These are phyloP conservation scores for Globisporangium ultimum DNA, from an alignment of 352 stramenopile genomes.

Conservation along the genomic window DNA sequence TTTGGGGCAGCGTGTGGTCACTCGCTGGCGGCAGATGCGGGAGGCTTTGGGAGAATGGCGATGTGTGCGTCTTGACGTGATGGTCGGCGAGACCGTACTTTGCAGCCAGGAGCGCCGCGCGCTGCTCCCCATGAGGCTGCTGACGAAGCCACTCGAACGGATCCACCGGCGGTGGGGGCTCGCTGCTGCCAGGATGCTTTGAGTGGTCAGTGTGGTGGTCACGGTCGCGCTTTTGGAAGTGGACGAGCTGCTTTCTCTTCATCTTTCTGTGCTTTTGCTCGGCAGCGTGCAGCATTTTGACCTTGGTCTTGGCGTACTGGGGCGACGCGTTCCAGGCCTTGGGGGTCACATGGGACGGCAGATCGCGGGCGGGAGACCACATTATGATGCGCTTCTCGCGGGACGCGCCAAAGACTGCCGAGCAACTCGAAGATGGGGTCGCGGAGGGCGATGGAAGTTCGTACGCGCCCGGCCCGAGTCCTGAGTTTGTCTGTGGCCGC, in stretches of 20 bases:
- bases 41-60: neutral
- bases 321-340: slow-evolving; percentile 52
- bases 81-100: slow-evolving; percentile 38
- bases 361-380: slow-evolving; percentile 40
- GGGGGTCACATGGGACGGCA: slow-evolving; percentile 29
- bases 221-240: too few relatives aligned
- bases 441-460: slow-evolving; percentile 16
- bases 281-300: slow-evolving; percentile 24
- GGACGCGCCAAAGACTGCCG: slow-evolving; percentile 36
- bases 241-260: neutral
- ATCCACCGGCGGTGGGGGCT: slow-evolving; percentile 17
- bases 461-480: slow-evolving; percentile 30
- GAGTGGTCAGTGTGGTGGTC: too few relatives aligned
- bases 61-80: slow-evolving; percentile 24
- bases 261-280: slow-evolving; percentile 17
- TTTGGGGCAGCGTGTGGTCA: too few relatives aligned
- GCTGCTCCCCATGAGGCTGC: slow-evolving; percentile 47
- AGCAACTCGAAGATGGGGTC: slow-evolving; percentile 3
- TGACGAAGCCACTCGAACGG: slow-evolving; percentile 58
- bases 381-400: slow-evolving; percentile 38
- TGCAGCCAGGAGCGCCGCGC: slow-evolving; percentile 39
- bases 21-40: too few relatives aligned
- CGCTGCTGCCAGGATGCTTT: neutral
- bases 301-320: slow-evolving; percentile 58
- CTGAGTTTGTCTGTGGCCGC: neutral